phyloP scores from a whole-genome alignment of 257 asterid species.

The Primulina tabacum region DNA sequence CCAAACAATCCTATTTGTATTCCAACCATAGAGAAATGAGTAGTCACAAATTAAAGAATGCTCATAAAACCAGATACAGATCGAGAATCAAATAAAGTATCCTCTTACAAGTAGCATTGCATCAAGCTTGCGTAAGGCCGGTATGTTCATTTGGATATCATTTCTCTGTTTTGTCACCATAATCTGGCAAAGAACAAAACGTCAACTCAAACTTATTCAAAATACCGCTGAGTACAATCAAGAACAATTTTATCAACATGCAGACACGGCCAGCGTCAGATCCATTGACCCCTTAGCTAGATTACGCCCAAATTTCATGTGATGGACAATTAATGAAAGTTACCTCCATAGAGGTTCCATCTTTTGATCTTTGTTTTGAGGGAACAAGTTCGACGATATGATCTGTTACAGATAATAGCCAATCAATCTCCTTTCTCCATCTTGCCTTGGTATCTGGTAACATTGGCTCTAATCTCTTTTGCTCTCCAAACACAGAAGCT shows the following conservation, averaged over 20 bases:
- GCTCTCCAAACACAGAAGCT: conserved; percentile 94
- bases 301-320: background rate
- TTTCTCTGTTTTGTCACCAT: conserved; percentile 77
- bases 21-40: background rate
- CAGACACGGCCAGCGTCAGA: background rate
- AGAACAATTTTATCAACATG: background rate
- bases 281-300: background rate
- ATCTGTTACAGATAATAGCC: conserved; percentile 82
- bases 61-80: background rate
- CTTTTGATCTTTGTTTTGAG: conserved; percentile 63
- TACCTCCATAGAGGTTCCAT: conserved; percentile 80
- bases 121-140: conserved; percentile 82
- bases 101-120: conserved; percentile 66
- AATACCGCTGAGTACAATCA: background rate
- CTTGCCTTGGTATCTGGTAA: conserved; percentile 55
- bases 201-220: too few relatives aligned
- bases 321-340: background rate
- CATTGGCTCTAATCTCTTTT: conserved; percentile 77
- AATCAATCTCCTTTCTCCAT: conserved; percentile 82
- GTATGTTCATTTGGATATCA: conserved; percentile 63
- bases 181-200: conserved; percentile 39
- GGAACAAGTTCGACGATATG: conserved; percentile 83
- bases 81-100: background rate
- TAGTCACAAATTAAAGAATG: background rate
- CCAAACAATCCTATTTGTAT: conserved; percentile 50